Evolutionary conservation across 78 protist species (phyloP), one percentile per base, ranked within the genome.

Genomic region (Tieghemostelium lacteum): DNA sequence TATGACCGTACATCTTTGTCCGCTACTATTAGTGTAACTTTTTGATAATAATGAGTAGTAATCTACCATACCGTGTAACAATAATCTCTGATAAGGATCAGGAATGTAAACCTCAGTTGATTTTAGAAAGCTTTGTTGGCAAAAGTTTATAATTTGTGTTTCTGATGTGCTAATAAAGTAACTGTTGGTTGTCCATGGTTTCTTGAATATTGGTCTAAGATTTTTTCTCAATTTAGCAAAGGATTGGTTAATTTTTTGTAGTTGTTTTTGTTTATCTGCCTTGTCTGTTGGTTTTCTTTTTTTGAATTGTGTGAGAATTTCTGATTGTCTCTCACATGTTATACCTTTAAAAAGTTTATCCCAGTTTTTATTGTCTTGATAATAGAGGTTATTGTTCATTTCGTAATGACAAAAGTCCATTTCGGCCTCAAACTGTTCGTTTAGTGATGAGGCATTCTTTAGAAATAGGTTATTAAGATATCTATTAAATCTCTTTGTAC

Each of bases 401-500:
- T 83, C 78, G 33, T 28, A 39, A 4, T 69, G 12, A n/a, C 24
- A 16, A 52, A 58, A 57, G 24, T 83, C 91, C 76, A 69, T 69
- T 28, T 70, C 78, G n/a, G 76, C 76, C 3, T 66, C 52, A 60
- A 69, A 54, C 17, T 22, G 20, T 19, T 72, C 61, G 24, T 54
- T 39, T 14, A 83, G 54, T 29, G 65, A 42, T 45, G 78, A 70
- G 2, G 77, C 91, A 1, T 61, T 73, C 50, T 83, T 83, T 54
- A 83, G 26, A 61, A 69, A 83, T 70, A 69, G 73, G 26, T 67
- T 83, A 63, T 83, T 83, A 26, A 83, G n/a, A 69, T 58, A 83
- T 67, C 91, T 29, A 58, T 83, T 83, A 34, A 34, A 83, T 58
- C 91, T 52, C 50, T 83, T 83, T 58, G 80, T 39, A 1, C 91